A percentile compares a stretch with the other conserved stretches of the same genome.
These are phyloP conservation scores for Ramaria rubella DNA, from an alignment of 768 basidiomycete species.

Conservation along the genomic window DNA sequence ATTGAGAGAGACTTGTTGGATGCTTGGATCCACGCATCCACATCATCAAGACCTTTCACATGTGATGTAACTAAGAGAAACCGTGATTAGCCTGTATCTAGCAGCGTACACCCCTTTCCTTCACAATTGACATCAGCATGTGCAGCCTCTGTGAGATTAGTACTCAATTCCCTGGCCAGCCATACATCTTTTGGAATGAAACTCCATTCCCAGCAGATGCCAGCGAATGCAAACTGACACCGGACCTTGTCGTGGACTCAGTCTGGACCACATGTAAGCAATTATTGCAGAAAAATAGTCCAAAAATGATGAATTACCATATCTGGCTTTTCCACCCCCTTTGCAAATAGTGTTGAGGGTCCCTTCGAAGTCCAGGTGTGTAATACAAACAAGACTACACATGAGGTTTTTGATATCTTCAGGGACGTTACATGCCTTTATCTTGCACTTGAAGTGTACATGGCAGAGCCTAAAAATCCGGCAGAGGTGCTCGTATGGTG, in stretches of 20 bases:
- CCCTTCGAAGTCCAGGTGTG: neutral
- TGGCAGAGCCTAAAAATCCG: conserved; percentile 1
- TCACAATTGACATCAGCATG: neutral
- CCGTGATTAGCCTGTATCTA: too few relatives aligned
- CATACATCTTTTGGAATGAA: neutral
- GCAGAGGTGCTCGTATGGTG: neutral
- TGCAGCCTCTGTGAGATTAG: neutral
- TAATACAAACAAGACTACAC: neutral
- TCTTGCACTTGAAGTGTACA: neutral
- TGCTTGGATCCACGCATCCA: too few relatives aligned
- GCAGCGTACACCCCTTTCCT: neutral
- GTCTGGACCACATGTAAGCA: too few relatives aligned
- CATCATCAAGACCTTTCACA: too few relatives aligned
- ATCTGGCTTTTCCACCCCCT: neutral
- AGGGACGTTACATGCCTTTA: neutral
- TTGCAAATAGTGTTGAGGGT: neutral
- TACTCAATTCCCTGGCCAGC: neutral
- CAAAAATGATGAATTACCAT: neutral
- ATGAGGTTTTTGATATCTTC: neutral
- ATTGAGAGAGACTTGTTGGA: too few relatives aligned
- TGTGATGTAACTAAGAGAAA: too few relatives aligned
- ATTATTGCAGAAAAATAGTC: too few relatives aligned
- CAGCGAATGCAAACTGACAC: neutral
- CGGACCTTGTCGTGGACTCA: neutral
- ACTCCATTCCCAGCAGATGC: neutral